Evolutionary conservation across 495 filamentous ascomycete genomes (phyloP).

Genomic region (Penicillium paxilli): DNA sequence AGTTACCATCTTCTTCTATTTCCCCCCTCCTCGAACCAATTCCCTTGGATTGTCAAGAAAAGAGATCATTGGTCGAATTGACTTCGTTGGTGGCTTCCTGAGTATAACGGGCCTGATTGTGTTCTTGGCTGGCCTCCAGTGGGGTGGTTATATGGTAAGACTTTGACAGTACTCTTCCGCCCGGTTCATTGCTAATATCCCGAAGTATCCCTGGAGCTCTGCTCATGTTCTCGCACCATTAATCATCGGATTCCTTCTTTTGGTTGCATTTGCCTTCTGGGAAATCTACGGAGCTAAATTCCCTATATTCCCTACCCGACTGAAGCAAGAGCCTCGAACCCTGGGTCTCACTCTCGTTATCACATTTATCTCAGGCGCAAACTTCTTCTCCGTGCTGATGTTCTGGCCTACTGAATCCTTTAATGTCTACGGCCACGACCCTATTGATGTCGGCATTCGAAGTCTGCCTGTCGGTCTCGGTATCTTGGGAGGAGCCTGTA

Average conservation of each 20-base stretch:
- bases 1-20: conserved; percentile 64
- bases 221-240: conserved; percentile 61
- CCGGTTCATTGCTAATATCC: neutral
- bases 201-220: conserved; percentile 58
- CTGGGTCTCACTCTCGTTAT: conserved; percentile 66
- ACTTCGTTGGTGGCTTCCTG: conserved; percentile 67
- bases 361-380: conserved; percentile 71
- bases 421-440: conserved; percentile 73
- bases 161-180: neutral
- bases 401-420: conserved; percentile 75
- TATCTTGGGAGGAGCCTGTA: conserved; percentile 61
- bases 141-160: conserved; percentile 64
- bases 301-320: conserved; percentile 64
- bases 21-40: conserved; percentile 61
- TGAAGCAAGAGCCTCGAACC: conserved; percentile 64
- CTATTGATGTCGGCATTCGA: conserved; percentile 64
- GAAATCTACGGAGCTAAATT: conserved; percentile 59
- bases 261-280: conserved; percentile 60
- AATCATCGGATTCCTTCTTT: conserved; percentile 52
- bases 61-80: conserved; percentile 57
- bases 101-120: conserved; percentile 63
- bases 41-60: conserved; percentile 46
- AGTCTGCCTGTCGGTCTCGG: conserved; percentile 66
- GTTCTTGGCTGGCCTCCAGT: conserved; percentile 67
- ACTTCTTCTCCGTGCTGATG: conserved; percentile 73